A percentile compares a stretch with the other conserved stretches of the same genome.
Conservation (phyloP, 768 basidiomycete species). For the Mycena indigotica region DNA sequence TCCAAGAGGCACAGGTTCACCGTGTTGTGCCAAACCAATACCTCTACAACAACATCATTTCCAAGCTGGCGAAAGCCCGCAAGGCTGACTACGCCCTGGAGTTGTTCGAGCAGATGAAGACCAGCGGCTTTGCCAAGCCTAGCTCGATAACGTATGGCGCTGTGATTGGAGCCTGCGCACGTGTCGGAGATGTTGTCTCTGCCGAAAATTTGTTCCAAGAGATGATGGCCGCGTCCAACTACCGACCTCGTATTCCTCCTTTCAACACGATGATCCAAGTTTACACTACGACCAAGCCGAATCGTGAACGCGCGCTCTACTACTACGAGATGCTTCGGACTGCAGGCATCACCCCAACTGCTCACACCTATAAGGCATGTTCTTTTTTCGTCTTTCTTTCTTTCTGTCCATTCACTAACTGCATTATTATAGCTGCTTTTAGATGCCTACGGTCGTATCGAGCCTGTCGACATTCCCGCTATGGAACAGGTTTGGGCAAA, state of each 20-base stretch:
- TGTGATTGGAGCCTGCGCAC: constrained; percentile 89
- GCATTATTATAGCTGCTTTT: constrained; percentile 65
- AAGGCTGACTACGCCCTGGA: constrained; percentile 89
- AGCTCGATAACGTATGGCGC: constrained; percentile 91
- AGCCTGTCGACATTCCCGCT: constrained; percentile 71
- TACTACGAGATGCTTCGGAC: constrained; percentile 70
- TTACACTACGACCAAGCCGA: constrained; percentile 88
- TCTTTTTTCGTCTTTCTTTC: constrained; percentile 21
- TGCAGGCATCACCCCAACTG: constrained; percentile 70
- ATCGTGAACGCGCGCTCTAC: constrained; percentile 71
- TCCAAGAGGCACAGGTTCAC: constrained; percentile 70
- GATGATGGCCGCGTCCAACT: constrained; percentile 74
- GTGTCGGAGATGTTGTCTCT: constrained; percentile 83
- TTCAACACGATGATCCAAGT: constrained; percentile 99
- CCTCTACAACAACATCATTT: constrained; percentile 97
- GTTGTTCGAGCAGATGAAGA: constrained; percentile 88
- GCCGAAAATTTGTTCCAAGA: constrained; percentile 85
- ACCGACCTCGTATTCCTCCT: constrained; percentile 88
- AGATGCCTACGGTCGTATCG: constrained; percentile 84
- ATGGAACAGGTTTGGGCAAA: constrained; percentile 73
- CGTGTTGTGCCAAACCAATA: constrained; percentile 80
- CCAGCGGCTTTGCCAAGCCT: constrained; percentile 57
- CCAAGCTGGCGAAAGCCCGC: constrained; percentile 90
- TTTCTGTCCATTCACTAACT: constrained; percentile 3
- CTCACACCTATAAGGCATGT: constrained; percentile 97